phyloP scores from a whole-genome alignment of 108 stramenopile species.

The Stephanodiscus triporus region DNA sequence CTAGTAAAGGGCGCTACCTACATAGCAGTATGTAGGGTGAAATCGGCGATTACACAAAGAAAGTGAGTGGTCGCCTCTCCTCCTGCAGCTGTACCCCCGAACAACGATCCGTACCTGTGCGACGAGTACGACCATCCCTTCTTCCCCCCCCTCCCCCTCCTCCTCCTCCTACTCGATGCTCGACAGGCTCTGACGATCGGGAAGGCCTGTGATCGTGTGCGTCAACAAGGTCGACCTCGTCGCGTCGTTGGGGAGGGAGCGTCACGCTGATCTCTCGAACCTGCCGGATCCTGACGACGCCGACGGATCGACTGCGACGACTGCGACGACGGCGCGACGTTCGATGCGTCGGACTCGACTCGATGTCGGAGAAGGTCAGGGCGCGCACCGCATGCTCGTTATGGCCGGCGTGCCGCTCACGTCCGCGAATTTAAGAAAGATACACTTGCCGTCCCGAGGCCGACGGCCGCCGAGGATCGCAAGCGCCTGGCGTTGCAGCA shows the following conservation, averaged over 20 bases:
- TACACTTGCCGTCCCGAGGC: conserved; percentile 75
- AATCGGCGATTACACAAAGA: too few species aligned
- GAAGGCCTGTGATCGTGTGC: conserved; percentile 77
- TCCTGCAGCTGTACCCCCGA: too few species aligned
- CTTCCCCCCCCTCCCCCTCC: too few species aligned
- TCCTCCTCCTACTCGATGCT: too few species aligned
- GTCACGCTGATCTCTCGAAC: conserved; percentile 72
- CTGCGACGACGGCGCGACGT: conserved; percentile 45
- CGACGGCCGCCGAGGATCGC: conserved; percentile 60
- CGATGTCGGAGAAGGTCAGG: conserved; percentile 62
- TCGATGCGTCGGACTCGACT: conserved; percentile 66
- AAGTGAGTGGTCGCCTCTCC: too few species aligned
- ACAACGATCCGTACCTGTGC: too few species aligned
- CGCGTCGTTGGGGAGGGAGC: conserved; percentile 36
- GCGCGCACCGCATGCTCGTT: conserved; percentile 68
- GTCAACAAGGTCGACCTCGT: conserved; percentile 91
- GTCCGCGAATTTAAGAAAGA: conserved; percentile 75
- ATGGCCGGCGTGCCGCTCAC: conserved; percentile 80
- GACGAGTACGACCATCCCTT: too few species aligned
- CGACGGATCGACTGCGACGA: conserved; percentile 23
- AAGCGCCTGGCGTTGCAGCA: conserved; percentile 81
- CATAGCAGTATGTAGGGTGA: too few species aligned
- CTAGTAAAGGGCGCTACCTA: too few species aligned
- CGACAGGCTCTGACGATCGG: conserved; percentile 44
- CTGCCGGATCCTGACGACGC: conserved; percentile 52